Evolutionary conservation across 768 basidiomycete species (phyloP).

Genomic region (Daedaleopsis sinensis): DNA sequence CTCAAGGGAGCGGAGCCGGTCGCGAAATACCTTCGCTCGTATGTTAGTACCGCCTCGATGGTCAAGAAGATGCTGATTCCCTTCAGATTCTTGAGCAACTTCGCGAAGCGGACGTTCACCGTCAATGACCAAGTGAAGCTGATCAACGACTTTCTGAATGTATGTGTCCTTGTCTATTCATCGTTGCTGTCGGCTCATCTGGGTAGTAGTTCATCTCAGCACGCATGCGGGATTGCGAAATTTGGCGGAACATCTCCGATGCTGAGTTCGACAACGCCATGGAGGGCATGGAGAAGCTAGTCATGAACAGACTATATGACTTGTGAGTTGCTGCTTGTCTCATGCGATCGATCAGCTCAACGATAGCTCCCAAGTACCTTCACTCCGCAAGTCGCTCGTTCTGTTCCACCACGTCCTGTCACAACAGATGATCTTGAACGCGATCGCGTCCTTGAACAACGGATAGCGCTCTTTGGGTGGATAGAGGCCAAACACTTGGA

Average conservation of each 20-base stretch:
- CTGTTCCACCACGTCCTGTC: slow-evolving; percentile 70
- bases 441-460: slow-evolving; percentile 87
- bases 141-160: slow-evolving; percentile 90
- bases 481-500: slow-evolving; percentile 88
- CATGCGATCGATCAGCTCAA: not conserved
- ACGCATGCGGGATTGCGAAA: slow-evolving; percentile 84
- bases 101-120: slow-evolving; percentile 88
- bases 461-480: slow-evolving; percentile 92
- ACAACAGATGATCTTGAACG: slow-evolving; percentile 97
- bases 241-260: slow-evolving; percentile 80
- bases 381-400: slow-evolving; percentile 77
- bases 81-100: slow-evolving; percentile 89
- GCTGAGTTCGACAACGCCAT: slow-evolving; percentile 94
- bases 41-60: slow-evolving; percentile 39
- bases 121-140: slow-evolving; percentile 94
- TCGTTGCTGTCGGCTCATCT: not conserved
- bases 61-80: slow-evolving; percentile 3
- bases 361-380: slow-evolving; percentile 67
- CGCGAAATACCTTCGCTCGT: slow-evolving; percentile 95
- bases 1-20: slow-evolving; percentile 85
- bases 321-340: slow-evolving; percentile 59
- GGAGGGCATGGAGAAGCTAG: slow-evolving; percentile 99
- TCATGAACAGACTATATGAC: slow-evolving; percentile 97
- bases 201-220: slow-evolving; percentile 75
- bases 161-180: slow-evolving; percentile 39